Conservation (phyloP, 768 basidiomycete genomes). For the Scleroderma bovista region DNA sequence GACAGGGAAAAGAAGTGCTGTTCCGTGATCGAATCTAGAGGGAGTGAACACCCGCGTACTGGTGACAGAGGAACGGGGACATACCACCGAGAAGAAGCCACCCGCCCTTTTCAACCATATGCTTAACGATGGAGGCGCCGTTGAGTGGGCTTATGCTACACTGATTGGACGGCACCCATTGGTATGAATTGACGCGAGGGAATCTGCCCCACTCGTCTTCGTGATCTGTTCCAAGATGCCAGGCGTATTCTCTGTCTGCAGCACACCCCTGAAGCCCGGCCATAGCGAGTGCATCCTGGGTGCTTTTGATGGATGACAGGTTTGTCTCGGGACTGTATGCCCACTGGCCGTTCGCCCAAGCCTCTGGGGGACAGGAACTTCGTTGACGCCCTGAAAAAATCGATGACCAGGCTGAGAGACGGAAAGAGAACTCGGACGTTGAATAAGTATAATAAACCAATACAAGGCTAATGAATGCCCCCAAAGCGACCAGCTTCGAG, state of each 20-base stretch:
- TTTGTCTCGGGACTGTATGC: conserved; percentile 32
- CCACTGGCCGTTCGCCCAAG: conserved; percentile 39
- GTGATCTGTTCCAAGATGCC: conserved; percentile 57
- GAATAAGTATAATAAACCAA: conserved; percentile 28
- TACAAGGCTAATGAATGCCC: conserved; percentile 20
- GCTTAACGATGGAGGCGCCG: conserved; percentile 41
- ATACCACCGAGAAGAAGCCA: conserved; percentile 64
- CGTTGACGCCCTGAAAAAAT: conserved; percentile 24
- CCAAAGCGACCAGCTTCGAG: conserved; percentile 20
- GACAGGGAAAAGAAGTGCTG: conserved; percentile 73
- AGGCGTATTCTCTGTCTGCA: conserved; percentile 52
- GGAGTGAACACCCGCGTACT: background rate
- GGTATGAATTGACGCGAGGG: conserved; percentile 46
- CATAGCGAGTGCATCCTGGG: conserved; percentile 43
- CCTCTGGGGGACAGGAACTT: conserved; percentile 29
- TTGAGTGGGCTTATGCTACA: conserved; percentile 42
- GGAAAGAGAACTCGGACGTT: conserved; percentile 13
- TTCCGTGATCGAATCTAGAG: conserved; percentile 60
- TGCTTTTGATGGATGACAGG: conserved; percentile 29
- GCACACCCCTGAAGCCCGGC: conserved; percentile 61
- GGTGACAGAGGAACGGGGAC: background rate
- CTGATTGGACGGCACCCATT: conserved; percentile 44
- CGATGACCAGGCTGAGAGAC: conserved; percentile 15
- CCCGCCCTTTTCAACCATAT: conserved; percentile 63
- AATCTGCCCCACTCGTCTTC: conserved; percentile 46